Evolutionary conservation across 106 monocot species (phyloP).

Genomic region (Allium fistulosum): DNA sequence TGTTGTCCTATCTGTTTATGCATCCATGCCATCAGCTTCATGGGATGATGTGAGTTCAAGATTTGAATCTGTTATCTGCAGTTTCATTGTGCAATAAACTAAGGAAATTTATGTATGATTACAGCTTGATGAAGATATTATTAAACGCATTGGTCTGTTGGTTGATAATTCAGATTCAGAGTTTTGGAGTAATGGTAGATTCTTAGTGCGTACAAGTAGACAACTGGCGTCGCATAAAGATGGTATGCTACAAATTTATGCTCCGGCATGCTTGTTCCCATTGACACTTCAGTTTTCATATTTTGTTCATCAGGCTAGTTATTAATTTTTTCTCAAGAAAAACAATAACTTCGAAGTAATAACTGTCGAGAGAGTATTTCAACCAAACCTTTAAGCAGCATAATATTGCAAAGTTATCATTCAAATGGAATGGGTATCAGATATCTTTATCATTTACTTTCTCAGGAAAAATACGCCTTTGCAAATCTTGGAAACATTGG

Average conservation of each 20-base stretch:
- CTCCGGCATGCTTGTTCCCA: neutral
- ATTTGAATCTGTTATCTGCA: neutral
- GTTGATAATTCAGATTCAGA: slow-evolving; percentile 45
- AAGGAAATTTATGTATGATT: slow-evolving; percentile 1
- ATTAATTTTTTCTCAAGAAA: neutral
- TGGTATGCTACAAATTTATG: slow-evolving; percentile 35
- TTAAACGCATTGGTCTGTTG: slow-evolving; percentile 41
- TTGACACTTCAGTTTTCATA: too few species aligned
- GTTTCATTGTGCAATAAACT: neutral
- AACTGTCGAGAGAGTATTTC: neutral
- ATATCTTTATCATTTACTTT: neutral
- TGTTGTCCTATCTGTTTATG: slow-evolving; percentile 77
- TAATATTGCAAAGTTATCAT: too few species aligned
- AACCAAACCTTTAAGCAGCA: too few species aligned
- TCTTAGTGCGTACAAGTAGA: slow-evolving; percentile 53
- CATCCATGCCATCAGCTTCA: slow-evolving; percentile 57
- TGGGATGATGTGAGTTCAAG: slow-evolving; percentile 61
- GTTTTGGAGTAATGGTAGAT: slow-evolving; percentile 89
- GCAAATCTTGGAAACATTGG: slow-evolving; percentile 81
- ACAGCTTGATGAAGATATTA: slow-evolving; percentile 76
- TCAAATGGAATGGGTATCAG: too few species aligned
- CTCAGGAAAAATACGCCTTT: slow-evolving; percentile 57
- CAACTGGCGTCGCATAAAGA: slow-evolving; percentile 73
- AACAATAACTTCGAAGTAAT: neutral
- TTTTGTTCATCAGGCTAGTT: too few species aligned